A percentile compares a stretch with the other conserved stretches of the same genome.
Conservation (phyloP, 2,329 filamentous ascomycete species). For the Paramyrothecium roridum region DNA sequence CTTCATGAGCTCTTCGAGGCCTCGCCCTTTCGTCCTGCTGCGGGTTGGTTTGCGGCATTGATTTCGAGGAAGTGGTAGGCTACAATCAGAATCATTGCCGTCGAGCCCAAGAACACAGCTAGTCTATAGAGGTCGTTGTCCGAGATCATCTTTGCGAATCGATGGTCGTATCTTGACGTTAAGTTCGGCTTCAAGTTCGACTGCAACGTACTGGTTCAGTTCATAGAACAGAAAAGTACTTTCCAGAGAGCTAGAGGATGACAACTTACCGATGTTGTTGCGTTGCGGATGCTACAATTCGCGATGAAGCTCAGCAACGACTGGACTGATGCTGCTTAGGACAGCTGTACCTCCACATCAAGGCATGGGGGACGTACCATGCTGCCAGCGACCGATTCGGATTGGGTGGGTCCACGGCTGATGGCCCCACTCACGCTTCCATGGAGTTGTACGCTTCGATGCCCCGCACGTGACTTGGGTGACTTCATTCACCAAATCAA, state of each 20-base stretch:
- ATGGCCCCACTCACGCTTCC: no score
- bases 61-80: slow-evolving; percentile 96
- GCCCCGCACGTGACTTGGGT: slow-evolving; percentile 19
- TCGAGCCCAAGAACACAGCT: slow-evolving; percentile 87
- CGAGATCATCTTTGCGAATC: slow-evolving; percentile 74
- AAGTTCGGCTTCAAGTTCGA: neutral
- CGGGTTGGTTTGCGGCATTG: slow-evolving; percentile 53
- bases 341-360: neutral
- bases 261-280: no score
- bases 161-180: neutral
- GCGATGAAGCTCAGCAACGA: no score
- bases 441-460: neutral
- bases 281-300: no score
- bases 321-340: neutral
- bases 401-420: no score
- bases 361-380: neutral
- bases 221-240: no score
- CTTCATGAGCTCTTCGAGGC: slow-evolving; percentile 11
- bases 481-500: slow-evolving; percentile 24
- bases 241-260: no score
- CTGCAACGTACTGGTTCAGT: neutral
- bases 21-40: slow-evolving; percentile 5
- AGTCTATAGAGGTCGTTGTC: slow-evolving; percentile 88
- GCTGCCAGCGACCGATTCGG: no score
- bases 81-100: slow-evolving; percentile 88